A percentile compares a stretch with the other conserved stretches of the same genome.
Evolutionary conservation across 2,329 filamentous ascomycete genomes (phyloP).

Genomic region (Sarocladiaceae sp.): DNA sequence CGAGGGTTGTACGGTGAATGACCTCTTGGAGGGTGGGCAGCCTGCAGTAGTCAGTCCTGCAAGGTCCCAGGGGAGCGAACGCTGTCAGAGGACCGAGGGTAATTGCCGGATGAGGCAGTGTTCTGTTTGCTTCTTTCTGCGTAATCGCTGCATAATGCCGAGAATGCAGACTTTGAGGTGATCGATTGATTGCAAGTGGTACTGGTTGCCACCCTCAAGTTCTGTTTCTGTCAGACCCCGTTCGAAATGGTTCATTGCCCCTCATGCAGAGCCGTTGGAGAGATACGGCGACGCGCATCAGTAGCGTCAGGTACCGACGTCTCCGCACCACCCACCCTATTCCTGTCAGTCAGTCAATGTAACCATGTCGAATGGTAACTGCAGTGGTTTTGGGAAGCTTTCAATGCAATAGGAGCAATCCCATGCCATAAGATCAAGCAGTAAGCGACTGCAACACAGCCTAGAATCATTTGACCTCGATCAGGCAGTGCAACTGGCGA

Average conservation of each 20-base stretch:
- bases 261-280: slow-evolving; percentile 1
- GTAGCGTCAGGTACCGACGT: slow-evolving; percentile 1
- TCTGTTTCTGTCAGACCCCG: not conserved
- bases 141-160: not conserved
- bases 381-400: too few species aligned
- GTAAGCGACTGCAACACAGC: too few species aligned
- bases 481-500: too few species aligned
- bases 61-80: not conserved
- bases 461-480: too few species aligned
- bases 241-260: not conserved
- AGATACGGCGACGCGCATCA: not conserved
- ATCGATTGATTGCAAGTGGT: not conserved
- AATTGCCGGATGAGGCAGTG: not conserved
- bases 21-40: not conserved
- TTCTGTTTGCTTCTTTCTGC: not conserved
- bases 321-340: not conserved
- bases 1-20: not conserved
- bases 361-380: not conserved
- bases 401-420: too few species aligned
- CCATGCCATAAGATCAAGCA: too few species aligned
- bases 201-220: not conserved
- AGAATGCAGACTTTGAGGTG: not conserved
- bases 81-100: not conserved
- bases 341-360: not conserved
- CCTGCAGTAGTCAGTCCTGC: not conserved